A percentile compares a stretch with the other conserved stretches of the same genome.
These are phyloP conservation scores for Ceratocystis papillata DNA, from an alignment of 2,329 filamentous ascomycete genomes.

Conservation along the genomic window DNA sequence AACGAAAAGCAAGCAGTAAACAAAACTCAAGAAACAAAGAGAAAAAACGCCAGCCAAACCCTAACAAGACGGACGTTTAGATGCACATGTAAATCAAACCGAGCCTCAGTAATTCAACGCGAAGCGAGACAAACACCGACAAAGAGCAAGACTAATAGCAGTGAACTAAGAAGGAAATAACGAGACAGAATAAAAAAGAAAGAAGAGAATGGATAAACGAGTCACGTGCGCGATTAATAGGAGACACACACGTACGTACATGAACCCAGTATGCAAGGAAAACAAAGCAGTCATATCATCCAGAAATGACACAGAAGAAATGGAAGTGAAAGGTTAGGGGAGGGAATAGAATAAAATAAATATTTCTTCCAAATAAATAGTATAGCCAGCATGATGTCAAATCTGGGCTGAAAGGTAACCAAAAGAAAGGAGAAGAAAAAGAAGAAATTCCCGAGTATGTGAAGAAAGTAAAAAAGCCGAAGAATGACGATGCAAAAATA, in stretches of 20 bases:
- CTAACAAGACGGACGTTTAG: slow-evolving; percentile 1
- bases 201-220: background rate
- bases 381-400: slow-evolving; percentile 8
- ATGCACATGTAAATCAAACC: slow-evolving; percentile 10
- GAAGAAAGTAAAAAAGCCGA: background rate
- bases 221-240: too few relatives aligned
- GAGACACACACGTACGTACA: background rate
- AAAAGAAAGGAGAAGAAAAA: slow-evolving; percentile 14
- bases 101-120: slow-evolving; percentile 16
- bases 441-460: slow-evolving; percentile 7
- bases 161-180: background rate
- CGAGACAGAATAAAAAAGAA: slow-evolving; percentile 7
- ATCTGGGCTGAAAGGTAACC: background rate
- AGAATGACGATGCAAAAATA: slow-evolving; percentile 12
- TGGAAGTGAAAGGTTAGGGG: background rate
- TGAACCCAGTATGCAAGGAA: slow-evolving; percentile 3
- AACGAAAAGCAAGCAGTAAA: too few relatives aligned
- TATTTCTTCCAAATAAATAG: background rate
- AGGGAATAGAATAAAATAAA: background rate
- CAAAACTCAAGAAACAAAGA: background rate
- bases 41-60: background rate
- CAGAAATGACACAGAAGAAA: background rate
- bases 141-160: slow-evolving; percentile 21
- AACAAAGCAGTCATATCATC: slow-evolving; percentile 1
- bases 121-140: slow-evolving; percentile 19